These are phyloP conservation scores for Cladosporium sp. DNA, from an alignment of 2,329 filamentous ascomycete genomes.

Conservation along the genomic window DNA sequence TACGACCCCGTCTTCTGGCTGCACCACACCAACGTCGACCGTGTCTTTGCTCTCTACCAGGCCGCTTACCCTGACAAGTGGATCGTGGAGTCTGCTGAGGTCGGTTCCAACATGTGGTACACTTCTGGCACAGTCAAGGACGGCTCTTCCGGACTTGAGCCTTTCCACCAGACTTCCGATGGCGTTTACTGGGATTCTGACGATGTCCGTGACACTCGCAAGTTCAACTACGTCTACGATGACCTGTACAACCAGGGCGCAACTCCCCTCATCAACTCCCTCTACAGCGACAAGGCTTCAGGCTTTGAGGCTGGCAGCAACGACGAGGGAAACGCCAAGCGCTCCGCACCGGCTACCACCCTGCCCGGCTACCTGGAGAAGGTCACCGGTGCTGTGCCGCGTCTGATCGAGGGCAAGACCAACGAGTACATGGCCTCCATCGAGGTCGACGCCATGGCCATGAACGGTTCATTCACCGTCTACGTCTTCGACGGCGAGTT, in stretches of 20 bases:
- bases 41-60: conserved; percentile 27
- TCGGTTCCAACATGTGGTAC: conserved; percentile 18
- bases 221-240: conserved; percentile 76
- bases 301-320: conserved; percentile 18
- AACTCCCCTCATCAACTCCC: conserved; percentile 59
- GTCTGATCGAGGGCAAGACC: conserved; percentile 15
- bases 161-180: conserved; percentile 63
- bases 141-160: conserved; percentile 50
- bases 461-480: conserved; percentile 62
- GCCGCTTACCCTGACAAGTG: conserved; percentile 29
- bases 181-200: conserved; percentile 70
- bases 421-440: conserved; percentile 19
- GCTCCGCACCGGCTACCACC: neutral
- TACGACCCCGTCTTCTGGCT: conserved; percentile 28
- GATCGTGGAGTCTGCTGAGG: conserved; percentile 21
- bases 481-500: conserved; percentile 68
- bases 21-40: conserved; percentile 27
- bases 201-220: conserved; percentile 58
- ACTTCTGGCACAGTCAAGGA: conserved; percentile 12
- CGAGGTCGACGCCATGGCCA: conserved; percentile 19
- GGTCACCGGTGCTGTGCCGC: neutral
- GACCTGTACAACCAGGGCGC: conserved; percentile 56
- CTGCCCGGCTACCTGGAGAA: conserved; percentile 15
- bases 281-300: conserved; percentile 49
- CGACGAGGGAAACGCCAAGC: conserved; percentile 16